Conservation (phyloP, 2,329 filamentous ascomycete species). For the Chaetomiaceae sp. region DNA sequence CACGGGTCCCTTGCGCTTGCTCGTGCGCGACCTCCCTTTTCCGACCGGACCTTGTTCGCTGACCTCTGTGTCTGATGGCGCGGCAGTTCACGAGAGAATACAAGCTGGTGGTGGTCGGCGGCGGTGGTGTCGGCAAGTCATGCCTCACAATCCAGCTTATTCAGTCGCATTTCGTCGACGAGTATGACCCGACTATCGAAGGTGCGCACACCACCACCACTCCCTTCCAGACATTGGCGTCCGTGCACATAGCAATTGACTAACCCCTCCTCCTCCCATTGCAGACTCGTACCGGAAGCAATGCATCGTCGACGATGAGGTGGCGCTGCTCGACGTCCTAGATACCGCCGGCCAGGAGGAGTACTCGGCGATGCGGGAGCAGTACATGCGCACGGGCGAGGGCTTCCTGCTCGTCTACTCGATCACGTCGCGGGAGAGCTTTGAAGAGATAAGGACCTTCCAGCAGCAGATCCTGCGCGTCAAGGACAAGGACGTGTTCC, state of each 20-base stretch:
- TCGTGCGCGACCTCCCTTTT: neutral
- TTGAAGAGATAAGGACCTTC: constrained; percentile 97
- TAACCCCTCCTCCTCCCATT: neutral
- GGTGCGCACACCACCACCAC: constrained; percentile 55
- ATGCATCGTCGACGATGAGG: constrained; percentile 97
- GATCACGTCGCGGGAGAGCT: constrained; percentile 94
- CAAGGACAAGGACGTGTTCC: constrained; percentile 99
- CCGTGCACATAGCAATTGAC: neutral
- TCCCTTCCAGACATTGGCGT: neutral
- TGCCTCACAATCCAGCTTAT: constrained; percentile 97
- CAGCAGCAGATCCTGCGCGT: constrained; percentile 97
- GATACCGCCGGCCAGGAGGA: constrained; percentile 98
- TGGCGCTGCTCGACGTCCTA: constrained; percentile 93
- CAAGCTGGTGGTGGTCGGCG: constrained; percentile 94
- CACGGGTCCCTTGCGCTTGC: neutral
- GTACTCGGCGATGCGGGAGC: constrained; percentile 98
- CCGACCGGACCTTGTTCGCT: constrained; percentile 8
- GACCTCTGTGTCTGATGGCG: constrained; percentile 5
- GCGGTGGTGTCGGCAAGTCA: constrained; percentile 97
- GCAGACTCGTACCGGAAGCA: constrained; percentile 99
- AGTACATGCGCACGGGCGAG: constrained; percentile 99
- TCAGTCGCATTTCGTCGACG: constrained; percentile 96
- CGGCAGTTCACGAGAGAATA: constrained; percentile 80
- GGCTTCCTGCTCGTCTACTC: constrained; percentile 97
- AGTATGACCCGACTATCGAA: constrained; percentile 99